Conservation (phyloP, 768 basidiomycete genomes). For the Xerocomus brunneocitrinus region DNA sequence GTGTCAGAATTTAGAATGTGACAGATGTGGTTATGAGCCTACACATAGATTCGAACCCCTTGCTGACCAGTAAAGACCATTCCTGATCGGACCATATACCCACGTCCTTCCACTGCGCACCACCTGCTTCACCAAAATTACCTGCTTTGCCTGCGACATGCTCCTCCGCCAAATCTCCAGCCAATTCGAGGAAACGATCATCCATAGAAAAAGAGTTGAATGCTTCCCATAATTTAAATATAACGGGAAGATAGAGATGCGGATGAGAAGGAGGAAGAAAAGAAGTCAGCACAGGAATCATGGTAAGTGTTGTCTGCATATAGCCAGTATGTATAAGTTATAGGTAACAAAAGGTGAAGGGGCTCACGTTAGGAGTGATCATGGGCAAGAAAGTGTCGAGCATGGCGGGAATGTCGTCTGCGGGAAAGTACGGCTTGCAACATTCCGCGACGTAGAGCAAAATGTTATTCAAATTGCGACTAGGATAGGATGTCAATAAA, state of each 20-base stretch:
- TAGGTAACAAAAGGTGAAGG: not conserved
- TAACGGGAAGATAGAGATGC: constrained; percentile 62
- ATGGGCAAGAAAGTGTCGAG: constrained; percentile 66
- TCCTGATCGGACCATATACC: constrained; percentile 86
- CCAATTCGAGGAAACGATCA: constrained; percentile 68
- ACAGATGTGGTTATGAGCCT: constrained; percentile 10
- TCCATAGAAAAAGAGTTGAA: constrained; percentile 73
- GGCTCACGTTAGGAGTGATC: constrained; percentile 63
- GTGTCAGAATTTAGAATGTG: constrained; percentile 36
- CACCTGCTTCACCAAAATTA: constrained; percentile 50
- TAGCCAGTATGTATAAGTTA: constrained; percentile 3
- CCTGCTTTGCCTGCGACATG: constrained; percentile 61
- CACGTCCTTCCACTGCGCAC: constrained; percentile 70
- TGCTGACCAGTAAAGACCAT: constrained; percentile 79
- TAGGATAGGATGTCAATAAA: constrained; percentile 19
- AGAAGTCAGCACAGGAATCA: constrained; percentile 71
- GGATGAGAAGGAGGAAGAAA: constrained; percentile 69
- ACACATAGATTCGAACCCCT: constrained; percentile 81
- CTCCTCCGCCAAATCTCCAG: constrained; percentile 66
- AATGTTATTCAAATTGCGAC: constrained; percentile 66
- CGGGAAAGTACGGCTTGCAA: constrained; percentile 65
- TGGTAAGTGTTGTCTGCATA: constrained; percentile 57
- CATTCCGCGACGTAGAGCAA: constrained; percentile 70
- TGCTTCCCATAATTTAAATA: constrained; percentile 76
- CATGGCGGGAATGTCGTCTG: constrained; percentile 65